Conservation (phyloP, 2,329 filamentous ascomycete species). For the Cladosporium oxysporum region DNA sequence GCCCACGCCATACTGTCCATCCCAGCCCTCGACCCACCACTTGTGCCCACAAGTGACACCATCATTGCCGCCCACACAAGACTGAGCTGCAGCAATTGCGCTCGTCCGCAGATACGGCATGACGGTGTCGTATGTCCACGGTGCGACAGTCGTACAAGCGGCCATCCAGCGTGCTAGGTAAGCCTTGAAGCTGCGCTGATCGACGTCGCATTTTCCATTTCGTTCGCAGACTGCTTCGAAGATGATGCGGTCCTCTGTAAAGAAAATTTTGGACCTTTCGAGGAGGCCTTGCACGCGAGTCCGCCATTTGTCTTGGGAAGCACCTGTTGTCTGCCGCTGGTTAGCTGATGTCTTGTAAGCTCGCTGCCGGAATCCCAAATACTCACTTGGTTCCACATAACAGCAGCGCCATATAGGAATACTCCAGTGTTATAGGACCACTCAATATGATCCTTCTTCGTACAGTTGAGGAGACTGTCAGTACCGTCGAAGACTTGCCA, state of each 20-base stretch:
- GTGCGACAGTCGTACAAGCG: conserved; percentile 58
- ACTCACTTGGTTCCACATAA: conserved; percentile 45
- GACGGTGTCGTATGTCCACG: conserved; percentile 54
- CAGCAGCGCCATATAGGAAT: conserved; percentile 48
- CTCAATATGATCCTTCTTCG: conserved; percentile 45
- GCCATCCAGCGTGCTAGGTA: conserved; percentile 51
- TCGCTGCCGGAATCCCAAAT: neutral
- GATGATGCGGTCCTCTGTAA: conserved; percentile 43
- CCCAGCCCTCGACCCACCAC: conserved; percentile 45
- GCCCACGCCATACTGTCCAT: conserved; percentile 53
- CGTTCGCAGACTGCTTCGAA: conserved; percentile 48
- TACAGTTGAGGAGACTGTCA: conserved; percentile 46
- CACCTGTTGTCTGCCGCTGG: conserved; percentile 27
- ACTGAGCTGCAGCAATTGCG: conserved; percentile 55
- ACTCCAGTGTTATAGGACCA: conserved; percentile 53
- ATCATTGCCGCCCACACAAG: conserved; percentile 52
- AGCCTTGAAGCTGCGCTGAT: conserved; percentile 47
- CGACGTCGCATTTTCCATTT: conserved; percentile 43
- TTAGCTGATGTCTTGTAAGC: neutral
- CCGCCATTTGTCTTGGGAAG: conserved; percentile 27
- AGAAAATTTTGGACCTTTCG: conserved; percentile 41
- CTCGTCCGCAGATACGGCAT: conserved; percentile 55
- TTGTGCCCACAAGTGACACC: conserved; percentile 48
- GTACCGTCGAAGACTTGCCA: conserved; percentile 51
- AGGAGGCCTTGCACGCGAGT: conserved; percentile 29